A percentile compares a stretch with the other conserved stretches of the same genome.
Evolutionary conservation across 352 stramenopile species (phyloP).

Genomic region (Pythium aquatile): DNA sequence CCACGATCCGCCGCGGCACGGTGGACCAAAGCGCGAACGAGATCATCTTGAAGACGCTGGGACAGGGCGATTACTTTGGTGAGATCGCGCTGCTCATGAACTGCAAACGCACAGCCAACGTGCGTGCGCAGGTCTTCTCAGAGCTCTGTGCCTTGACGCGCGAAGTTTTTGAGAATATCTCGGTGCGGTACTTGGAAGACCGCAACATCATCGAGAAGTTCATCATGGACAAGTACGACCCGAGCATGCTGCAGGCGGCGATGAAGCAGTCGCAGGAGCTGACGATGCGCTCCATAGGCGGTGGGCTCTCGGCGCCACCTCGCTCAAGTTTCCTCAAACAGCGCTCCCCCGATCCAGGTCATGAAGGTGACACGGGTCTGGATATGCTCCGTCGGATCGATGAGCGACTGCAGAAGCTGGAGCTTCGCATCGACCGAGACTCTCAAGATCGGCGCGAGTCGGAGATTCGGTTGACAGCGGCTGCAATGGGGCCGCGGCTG

Average conservation of each 20-base stretch:
- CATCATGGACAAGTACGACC: constrained; percentile 86
- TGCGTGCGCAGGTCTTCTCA: constrained; percentile 66
- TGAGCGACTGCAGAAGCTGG: constrained; percentile 47
- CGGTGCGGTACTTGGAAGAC: constrained; percentile 70
- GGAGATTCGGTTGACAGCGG: constrained; percentile 29
- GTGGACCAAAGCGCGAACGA: constrained; percentile 36
- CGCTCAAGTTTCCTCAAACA: constrained; percentile 5
- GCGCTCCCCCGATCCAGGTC: constrained; percentile 1
- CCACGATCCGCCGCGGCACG: constrained; percentile 6
- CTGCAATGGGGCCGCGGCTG: background rate
- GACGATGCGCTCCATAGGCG: constrained; percentile 37
- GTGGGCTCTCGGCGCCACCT: background rate
- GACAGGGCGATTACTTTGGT: constrained; percentile 78
- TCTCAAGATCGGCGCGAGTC: constrained; percentile 48
- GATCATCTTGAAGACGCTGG: constrained; percentile 63
- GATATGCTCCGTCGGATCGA: constrained; percentile 49
- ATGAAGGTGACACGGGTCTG: constrained; percentile 2
- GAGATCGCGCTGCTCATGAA: constrained; percentile 84
- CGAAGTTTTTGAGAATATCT: constrained; percentile 78
- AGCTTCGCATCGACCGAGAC: constrained; percentile 48
- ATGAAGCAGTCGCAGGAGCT: constrained; percentile 77
- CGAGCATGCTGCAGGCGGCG: constrained; percentile 63
- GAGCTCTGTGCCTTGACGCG: constrained; percentile 75
- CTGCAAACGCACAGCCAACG: constrained; percentile 80
- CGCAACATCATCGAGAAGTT: constrained; percentile 81